These are phyloP conservation scores for Arachis hypogaea DNA, from an alignment of 306 rosid species.

Conservation along the genomic window DNA sequence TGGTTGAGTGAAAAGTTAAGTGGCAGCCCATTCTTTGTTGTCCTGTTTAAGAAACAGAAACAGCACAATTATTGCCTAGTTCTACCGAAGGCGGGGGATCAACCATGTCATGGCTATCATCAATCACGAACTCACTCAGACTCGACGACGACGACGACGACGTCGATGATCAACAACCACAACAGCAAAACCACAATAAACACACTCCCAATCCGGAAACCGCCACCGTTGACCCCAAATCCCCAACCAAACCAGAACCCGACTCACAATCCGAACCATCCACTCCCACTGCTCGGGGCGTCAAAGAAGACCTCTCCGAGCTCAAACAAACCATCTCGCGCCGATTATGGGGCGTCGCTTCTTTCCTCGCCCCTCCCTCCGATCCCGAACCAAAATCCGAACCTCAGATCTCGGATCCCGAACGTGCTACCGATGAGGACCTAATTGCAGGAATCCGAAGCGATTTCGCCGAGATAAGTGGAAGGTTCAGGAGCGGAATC, in stretches of 20 bases:
- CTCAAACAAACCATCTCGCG: constrained; percentile 68
- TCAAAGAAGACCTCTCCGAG: constrained; percentile 84
- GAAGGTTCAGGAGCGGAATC: constrained; percentile 76
- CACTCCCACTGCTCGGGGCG: constrained; percentile 60
- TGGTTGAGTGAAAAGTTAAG: neutral
- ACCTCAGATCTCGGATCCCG: constrained; percentile 35
- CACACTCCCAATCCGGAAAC: constrained; percentile 9
- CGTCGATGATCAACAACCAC: neutral
- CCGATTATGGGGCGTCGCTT: constrained; percentile 88
- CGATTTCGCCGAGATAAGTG: constrained; percentile 87
- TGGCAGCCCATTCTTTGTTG: neutral
- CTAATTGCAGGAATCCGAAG: constrained; percentile 83
- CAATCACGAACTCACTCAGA: constrained; percentile 85
- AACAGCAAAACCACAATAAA: neutral
- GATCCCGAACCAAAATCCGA: constrained; percentile 5
- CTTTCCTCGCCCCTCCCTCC: constrained; percentile 77
- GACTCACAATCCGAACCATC: constrained; percentile 37
- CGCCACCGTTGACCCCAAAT: constrained; percentile 6
- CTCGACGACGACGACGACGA: constrained; percentile 59
- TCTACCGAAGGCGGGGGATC: neutral
- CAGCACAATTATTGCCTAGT: too few species aligned
- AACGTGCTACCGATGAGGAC: constrained; percentile 56
- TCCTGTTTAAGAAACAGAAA: neutral
- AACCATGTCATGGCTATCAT: constrained; percentile 80
- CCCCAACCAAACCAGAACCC: constrained; percentile 38